A percentile compares a stretch with the other conserved stretches of the same genome.
phyloP scores from a whole-genome alignment of 768 basidiomycete species.

The Rhizopogon salebrosus region DNA sequence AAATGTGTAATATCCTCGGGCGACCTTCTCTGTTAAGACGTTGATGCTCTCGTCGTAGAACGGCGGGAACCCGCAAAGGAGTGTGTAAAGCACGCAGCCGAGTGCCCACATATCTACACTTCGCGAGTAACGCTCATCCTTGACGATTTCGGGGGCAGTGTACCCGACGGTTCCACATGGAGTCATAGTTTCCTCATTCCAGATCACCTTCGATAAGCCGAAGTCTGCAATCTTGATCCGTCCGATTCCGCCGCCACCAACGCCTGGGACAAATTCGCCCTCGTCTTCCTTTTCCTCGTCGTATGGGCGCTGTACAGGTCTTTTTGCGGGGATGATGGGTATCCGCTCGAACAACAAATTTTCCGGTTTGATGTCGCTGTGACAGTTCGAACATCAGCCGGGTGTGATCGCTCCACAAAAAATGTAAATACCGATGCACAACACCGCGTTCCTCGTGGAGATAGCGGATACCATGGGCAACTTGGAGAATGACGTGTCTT shows the following conservation, averaged over 20 bases:
- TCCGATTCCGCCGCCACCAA: conserved; percentile 96
- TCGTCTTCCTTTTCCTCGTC: conserved; percentile 99
- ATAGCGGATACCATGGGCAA: conserved; percentile 89
- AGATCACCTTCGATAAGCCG: conserved; percentile 94
- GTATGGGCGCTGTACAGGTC: conserved; percentile 73
- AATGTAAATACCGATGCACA: conserved; percentile 67
- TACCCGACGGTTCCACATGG: conserved; percentile 99
- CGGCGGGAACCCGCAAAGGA: conserved; percentile 95
- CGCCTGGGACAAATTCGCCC: conserved; percentile 87
- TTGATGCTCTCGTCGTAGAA: conserved; percentile 99
- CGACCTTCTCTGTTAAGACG: conserved; percentile 97
- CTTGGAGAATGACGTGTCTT: conserved; percentile 94
- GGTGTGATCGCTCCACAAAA: not conserved
- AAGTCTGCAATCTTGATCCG: conserved; percentile 99
- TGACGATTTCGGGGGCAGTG: conserved; percentile 98
- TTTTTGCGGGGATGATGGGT: conserved; percentile 83
- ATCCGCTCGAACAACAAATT: conserved; percentile 93
- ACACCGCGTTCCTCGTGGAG: conserved; percentile 97
- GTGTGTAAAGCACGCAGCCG: conserved; percentile 97
- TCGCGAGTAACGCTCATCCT: conserved; percentile 94
- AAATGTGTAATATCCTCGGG: conserved; percentile 96
- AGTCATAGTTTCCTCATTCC: conserved; percentile 99
- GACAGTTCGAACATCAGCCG: not conserved
- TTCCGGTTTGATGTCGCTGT: conserved; percentile 94
- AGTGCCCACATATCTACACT: conserved; percentile 99